Evolutionary conservation across 1,139 yeast genomes (phyloP), one percentile per base, ranked within the genome.

Genomic region (Kodamaea arcana): DNA sequence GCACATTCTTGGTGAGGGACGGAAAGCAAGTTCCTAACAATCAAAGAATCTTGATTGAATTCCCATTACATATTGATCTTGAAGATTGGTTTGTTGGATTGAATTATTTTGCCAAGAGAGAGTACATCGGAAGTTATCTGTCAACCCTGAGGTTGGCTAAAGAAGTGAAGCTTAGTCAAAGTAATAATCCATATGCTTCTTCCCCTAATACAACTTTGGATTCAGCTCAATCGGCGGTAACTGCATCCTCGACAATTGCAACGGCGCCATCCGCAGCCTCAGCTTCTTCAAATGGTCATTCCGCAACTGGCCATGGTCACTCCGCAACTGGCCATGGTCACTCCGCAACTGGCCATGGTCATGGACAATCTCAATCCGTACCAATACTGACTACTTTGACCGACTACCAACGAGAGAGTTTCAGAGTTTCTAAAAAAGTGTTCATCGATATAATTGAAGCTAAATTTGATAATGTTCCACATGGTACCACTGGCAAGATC

Each of bases 11-110:
- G 23, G 42, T 54, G 2, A 52, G 60, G 33, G 73, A 67, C 21
- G 67, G 65, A 29, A 62, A 62, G 37, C 42, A 53, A 2, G 50
- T 62, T 13, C 54, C 56, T 13, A 63, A 54, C 31, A 59, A 60
- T 40, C 66, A 73, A 38, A 49, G 75, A 27, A 61, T 81, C 2
- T 58, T 80, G 23, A 64, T 83, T 33, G 79, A 78, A 46, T 85
- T 86, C 45, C 82, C 84, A 1, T 62, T 80, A 27, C 78, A 78
- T 45, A 77, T 79, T 24, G 95, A 85, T 54, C 68, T 82, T 35
- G 94, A 83, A 47, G 94, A 84, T 54, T 87, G 96, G 95, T 71
- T 78, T 46, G 84, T 85, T 6, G 82, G 90, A 0, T 59, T 87
- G 38, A 75, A 73, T 40, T 75, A 85, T 15, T 80, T 83, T 50